Base-by-base conservation (phyloP, 768 basidiomycete genomes). In the Amylocystis lapponica region DNA sequence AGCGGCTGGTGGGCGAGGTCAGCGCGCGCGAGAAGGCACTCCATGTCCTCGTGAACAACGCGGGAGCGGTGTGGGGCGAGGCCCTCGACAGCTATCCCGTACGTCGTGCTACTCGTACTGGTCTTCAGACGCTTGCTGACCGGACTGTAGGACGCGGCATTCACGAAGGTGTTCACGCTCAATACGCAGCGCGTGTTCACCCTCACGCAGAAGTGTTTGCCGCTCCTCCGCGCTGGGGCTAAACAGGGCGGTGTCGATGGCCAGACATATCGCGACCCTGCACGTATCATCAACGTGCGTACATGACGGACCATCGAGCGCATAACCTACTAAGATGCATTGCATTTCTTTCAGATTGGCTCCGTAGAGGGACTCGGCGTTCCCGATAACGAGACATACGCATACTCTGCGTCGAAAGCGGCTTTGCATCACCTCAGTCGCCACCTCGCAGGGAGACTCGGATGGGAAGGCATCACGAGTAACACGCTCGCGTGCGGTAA, bases 161-260 rank as follows among this genome's bases (percentile, higher is more conserved):
- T 75, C 56, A 70, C 71, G 9, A 83, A 83, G 56, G 68, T 85
- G 35, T 53, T 84, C 43, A 79, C 69, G 5, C 58, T 83, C 33
- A 82, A 83, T 59, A 53, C 82, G 16, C 78, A 80, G 51, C 67
- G 79, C 5, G 78, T 80, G 7, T 83, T 83, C 56, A 80, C 75
- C 1, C 55, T 83, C 23, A 80, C 76, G 7, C 82, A 83, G 54
- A 74, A 74, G 53, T 62, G 77, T 12, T 57, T 81, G 1, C 81
- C 81, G 7, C 63, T 84, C 12, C 65, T 83, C 9, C 69, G 72
- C 2, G 68, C 67, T 14, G 75, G 66, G 16, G 71, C 68, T 3
- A 57, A 59, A 44, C 59, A 64, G 40, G 65, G 67, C 25, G 73
- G 74, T 20, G 49, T 55, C 52, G 53, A 59, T 12, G 67, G 61